Evolutionary conservation across 768 basidiomycete species (phyloP).

Genomic region (Termitomyces sp.): DNA sequence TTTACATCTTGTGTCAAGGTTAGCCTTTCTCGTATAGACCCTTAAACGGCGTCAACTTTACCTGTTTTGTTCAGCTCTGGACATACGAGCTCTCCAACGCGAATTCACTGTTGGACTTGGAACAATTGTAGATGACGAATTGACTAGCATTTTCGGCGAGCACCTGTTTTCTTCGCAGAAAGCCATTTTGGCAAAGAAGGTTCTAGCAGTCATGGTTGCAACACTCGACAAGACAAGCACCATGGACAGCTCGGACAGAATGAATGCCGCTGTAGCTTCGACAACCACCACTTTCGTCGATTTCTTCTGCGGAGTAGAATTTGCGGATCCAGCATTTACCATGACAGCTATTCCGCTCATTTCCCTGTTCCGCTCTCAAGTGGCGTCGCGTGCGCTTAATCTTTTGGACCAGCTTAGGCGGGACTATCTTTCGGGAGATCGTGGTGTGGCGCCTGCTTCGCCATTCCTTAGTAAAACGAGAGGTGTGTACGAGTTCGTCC

Average conservation of each 20-base stretch:
- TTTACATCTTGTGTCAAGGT: constrained; percentile 72
- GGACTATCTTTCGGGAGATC: constrained; percentile 54
- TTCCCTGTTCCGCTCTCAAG: constrained; percentile 46
- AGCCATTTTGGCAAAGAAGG: constrained; percentile 25
- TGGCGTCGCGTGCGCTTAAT: constrained; percentile 44
- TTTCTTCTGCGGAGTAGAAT: constrained; percentile 40
- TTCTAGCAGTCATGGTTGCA: constrained; percentile 41
- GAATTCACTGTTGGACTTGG: constrained; percentile 52
- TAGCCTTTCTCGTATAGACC: background rate
- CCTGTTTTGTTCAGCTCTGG: constrained; percentile 46
- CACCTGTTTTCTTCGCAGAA: constrained; percentile 28
- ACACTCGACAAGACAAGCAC: constrained; percentile 62
- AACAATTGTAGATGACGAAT: constrained; percentile 46
- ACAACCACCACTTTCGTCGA: constrained; percentile 46
- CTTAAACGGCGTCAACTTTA: background rate
- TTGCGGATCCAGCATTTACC: constrained; percentile 18
- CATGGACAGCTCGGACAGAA: constrained; percentile 69
- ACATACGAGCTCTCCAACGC: constrained; percentile 68
- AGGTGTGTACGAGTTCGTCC: constrained; percentile 66
- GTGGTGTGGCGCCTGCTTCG: constrained; percentile 63
- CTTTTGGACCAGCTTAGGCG: constrained; percentile 46
- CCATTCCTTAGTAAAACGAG: constrained; percentile 60
- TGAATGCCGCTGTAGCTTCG: constrained; percentile 60
- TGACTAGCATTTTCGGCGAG: constrained; percentile 41
- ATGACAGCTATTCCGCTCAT: constrained; percentile 29